Evolutionary conservation across 441 rosid species (phyloP), one percentile per base, ranked within the genome.

Genomic region (Corymbia calophylla): DNA sequence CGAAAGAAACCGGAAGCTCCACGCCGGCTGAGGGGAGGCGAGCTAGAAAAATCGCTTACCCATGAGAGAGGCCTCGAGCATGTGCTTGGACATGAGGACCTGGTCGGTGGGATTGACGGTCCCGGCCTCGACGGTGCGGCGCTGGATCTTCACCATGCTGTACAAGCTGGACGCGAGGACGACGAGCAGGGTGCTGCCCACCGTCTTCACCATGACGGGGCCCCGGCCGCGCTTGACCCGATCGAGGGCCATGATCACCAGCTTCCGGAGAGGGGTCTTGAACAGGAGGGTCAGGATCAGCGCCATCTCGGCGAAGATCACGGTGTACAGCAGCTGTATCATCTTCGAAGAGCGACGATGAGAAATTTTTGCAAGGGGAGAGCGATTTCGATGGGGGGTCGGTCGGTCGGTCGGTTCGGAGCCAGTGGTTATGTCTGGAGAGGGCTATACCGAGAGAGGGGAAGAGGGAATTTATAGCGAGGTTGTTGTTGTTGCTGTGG

Each of bases 31-130:
- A 58, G 64, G 25, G 23, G 87, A 15, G 14, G 70, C 49, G 64
- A 54, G n/a, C 88, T 8, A 31, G n/a, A 86, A 53, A 35, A 56
- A 53, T 56, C 73, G 29, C 56, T 82, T 91, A 97, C 99, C 99
- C 98, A 97, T 95, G 35, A 97, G 97, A 93, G 99, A 94, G 88
- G 97, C 96, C 91, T 97, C 98, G 64, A 96, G 99, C 91, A 96
- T 93, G 93, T 94, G 95, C 81, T 87, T 93, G 60, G 99, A 92
- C 91, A 95, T 94, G 91, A 97, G 95, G 58, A 97, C 94, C 92
- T 96, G 96, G 89, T 97, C 99, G 51, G 99, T 97, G 86, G 99
- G 99, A 91, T 92, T 97, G 23, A 92, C 86, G 87, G 88, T 93
- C 10, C 94, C 98, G 21, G 91, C 93, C 70, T 97, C 99, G 55